phyloP scores from a whole-genome alignment of 2,329 filamentous ascomycete genomes.

The Ceratocystis diversiconidia region DNA sequence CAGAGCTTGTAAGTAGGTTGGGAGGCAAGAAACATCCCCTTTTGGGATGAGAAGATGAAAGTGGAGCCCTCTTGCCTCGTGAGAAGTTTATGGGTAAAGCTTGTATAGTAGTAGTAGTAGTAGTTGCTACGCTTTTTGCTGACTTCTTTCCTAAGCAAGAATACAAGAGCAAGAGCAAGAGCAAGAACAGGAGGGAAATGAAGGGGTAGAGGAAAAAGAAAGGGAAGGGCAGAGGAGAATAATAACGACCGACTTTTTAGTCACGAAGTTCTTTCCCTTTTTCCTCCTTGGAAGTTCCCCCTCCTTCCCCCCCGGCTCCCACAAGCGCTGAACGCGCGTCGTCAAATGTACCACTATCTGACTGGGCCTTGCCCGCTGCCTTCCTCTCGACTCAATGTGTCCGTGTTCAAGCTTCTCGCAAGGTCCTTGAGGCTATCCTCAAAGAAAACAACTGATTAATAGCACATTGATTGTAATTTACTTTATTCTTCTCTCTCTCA shows the following conservation, averaged over 20 bases:
- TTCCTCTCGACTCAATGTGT: background rate
- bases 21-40: background rate
- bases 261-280: slow-evolving; percentile 3
- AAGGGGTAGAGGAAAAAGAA: slow-evolving; percentile 4
- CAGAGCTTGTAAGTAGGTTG: background rate
- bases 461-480: background rate
- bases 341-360: background rate
- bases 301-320: background rate
- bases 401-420: background rate
- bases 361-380: background rate
- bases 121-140: background rate
- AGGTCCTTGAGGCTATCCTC: background rate
- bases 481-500: background rate
- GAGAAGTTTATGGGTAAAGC: background rate
- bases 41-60: background rate
- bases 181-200: background rate
- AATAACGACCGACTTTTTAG: slow-evolving; percentile 7
- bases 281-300: slow-evolving; percentile 1
- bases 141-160: background rate
- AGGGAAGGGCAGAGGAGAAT: slow-evolving; percentile 6
- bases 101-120: background rate
- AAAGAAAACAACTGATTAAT: too few species aligned
- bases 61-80: background rate
- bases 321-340: slow-evolving; percentile 1
- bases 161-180: background rate